These are phyloP conservation scores for Ilex paraguariensis DNA, from an alignment of 305 asterid genomes.

Conservation along the genomic window DNA sequence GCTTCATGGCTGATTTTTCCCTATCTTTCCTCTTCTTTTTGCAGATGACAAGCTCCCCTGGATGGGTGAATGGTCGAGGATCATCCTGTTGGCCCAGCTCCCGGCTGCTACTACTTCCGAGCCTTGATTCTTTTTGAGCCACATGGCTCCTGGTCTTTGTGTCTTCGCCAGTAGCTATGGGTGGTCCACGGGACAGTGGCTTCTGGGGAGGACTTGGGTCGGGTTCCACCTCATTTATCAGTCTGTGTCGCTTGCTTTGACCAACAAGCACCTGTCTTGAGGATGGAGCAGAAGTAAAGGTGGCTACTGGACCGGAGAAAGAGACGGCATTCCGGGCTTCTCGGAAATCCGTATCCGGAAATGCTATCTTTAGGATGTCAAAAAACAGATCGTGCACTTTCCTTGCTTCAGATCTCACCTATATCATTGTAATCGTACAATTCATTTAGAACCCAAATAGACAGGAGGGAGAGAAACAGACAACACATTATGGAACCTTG, in stretches of 20 bases:
- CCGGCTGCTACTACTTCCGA: constrained; percentile 44
- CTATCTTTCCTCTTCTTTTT: constrained; percentile 95
- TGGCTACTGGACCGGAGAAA: constrained; percentile 40
- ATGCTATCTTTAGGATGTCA: constrained; percentile 75
- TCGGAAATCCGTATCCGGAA: constrained; percentile 79
- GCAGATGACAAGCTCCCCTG: constrained; percentile 88
- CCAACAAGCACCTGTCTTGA: constrained; percentile 47
- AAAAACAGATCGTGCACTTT: constrained; percentile 97
- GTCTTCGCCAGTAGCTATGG: constrained; percentile 42
- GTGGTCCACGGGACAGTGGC: constrained; percentile 50
- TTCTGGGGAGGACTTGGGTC: constrained; percentile 56
- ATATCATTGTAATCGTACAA: constrained; percentile 21
- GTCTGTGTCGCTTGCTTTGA: constrained; percentile 57
- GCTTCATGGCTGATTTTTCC: constrained; percentile 52
- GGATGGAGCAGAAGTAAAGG: constrained; percentile 47
- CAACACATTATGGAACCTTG: no score
- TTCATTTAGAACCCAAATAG: constrained; percentile 7
- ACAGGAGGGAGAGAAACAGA: no score
- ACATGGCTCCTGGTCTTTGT: constrained; percentile 29
- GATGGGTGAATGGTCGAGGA: constrained; percentile 66
- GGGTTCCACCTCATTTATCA: constrained; percentile 41
- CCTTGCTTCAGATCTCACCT: constrained; percentile 92
- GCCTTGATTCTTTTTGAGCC: constrained; percentile 51
- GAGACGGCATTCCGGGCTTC: constrained; percentile 74
- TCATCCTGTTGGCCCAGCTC: constrained; percentile 48